Base-by-base conservation (phyloP, 148 eudicot species). In the Camellia japonica region DNA sequence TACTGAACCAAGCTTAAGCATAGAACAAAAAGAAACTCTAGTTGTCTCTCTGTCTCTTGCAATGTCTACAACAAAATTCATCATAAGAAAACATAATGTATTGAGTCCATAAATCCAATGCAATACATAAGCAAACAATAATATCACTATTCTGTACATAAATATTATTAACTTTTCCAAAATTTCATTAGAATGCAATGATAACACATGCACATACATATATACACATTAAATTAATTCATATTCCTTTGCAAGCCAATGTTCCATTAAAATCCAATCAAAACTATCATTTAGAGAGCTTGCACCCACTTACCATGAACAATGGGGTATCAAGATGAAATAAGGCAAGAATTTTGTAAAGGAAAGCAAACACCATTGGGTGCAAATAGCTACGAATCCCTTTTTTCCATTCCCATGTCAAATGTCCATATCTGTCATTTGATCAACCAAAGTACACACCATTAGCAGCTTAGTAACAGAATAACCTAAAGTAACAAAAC, bases 361-460 rank as follows among this genome's bases (percentile, higher is more conserved):
- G 89, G 74, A 85, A 61, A 76, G 95, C 90, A 89, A 96, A 96
- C 79, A 96, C 69, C 82, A 93, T 80, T 3, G 99, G 98, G 83
- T 96, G 98, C 87, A 93, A 77, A 85, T 92, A 93, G 78, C 98
- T 90, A 13, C 99, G 93, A 58, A 96, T 89, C 56, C 99, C 95
- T 79, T 68, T 86, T 78, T 84, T 75, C 98, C 99, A 96, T 85
- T 96, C 99, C 99, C 99, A 96, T 5, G 99, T 93, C 79, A 92
- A 87, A 86, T 96, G 93, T 63, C 99, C 99, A 81, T 93, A 96
- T 82, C 97, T 93, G 79, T 65, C 73, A 84, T 78, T 74, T 14
- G 43, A 82, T 74, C 14, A 68, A 79, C 6, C 49, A 79, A 83
- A 69, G 59, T 49, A 69, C 72, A 76, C 23, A 62, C 46, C 74